These are phyloP conservation scores for Solanum tarijense DNA, from an alignment of 257 asterid species.

Conservation along the genomic window DNA sequence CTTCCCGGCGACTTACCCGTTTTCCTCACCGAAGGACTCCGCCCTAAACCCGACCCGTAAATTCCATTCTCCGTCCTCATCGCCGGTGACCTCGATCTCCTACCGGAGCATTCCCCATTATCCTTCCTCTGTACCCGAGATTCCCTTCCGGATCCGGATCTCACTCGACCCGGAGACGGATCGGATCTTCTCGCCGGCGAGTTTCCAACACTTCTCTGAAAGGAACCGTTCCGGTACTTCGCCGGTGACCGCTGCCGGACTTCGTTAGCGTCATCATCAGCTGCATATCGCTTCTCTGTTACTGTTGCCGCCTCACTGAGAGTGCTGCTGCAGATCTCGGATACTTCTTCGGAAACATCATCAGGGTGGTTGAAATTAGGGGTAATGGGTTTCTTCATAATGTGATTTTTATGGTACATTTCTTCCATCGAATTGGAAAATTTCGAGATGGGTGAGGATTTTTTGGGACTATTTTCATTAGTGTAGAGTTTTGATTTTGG, in stretches of 20 bases:
- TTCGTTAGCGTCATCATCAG: constrained; percentile 6
- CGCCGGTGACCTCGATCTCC: constrained; percentile 67
- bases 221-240: constrained; percentile 22
- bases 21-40: constrained; percentile 36
- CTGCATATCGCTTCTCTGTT: not conserved
- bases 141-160: constrained; percentile 15
- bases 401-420: not conserved
- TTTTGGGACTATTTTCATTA: not conserved
- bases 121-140: constrained; percentile 14
- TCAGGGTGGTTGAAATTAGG: not conserved
- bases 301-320: constrained; percentile 10
- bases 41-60: constrained; percentile 17
- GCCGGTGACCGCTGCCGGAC: constrained; percentile 46
- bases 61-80: constrained; percentile 24
- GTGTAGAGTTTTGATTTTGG: not conserved
- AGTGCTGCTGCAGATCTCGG: constrained; percentile 21
- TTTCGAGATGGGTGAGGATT: not conserved
- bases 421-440: not conserved
- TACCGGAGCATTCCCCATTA: constrained; percentile 41
- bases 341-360: constrained; percentile 13
- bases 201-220: constrained; percentile 14
- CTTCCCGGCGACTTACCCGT: constrained; percentile 62
- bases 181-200: constrained; percentile 47
- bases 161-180: constrained; percentile 40
- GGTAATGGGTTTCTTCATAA: not conserved